Evolutionary conservation across 352 stramenopile genomes (phyloP), one percentile per base, ranked within the genome.

Genomic region (Phytophthora cactorum): DNA sequence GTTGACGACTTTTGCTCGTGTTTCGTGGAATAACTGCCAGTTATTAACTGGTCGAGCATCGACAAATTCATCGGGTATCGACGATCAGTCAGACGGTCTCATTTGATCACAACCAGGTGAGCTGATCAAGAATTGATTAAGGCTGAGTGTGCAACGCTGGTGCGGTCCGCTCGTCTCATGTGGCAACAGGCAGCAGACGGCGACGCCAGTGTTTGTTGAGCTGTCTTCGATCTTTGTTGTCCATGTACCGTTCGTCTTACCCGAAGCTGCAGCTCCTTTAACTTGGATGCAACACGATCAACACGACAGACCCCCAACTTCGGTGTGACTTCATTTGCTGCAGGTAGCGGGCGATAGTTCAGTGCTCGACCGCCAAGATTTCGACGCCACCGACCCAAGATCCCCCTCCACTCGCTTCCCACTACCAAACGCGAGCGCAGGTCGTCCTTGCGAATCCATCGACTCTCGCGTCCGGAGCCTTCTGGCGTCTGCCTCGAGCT

Each of bases 401-500:
- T 2, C 5, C 57, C 25, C 17, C 49, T 17, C 59, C 59, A 68
- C 4, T 62, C 14, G 32, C 31, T 51, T 22, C 59, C 41, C 12
- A 59, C 32, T 29, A 74, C 10, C 14, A 74, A 50, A 27, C 60
- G 66, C 8, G 59, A 49, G 27, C 53, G 66, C 12, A 74, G 60
- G 0, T 74, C 59, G 54, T 69, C 46, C 29, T 61, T 57, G 17
- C 59, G 66, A 27, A 74, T 62, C 59, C 66, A 74, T 3, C 49
- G 46, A 45, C 31, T 61, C 6, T 41, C 31, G 10, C 12, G 11
- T 29, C 51, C 51, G 14, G 63, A 60, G 11, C 41, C 25, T 52
- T 44, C 41, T 3, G 56, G 41, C 3, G 39, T 51, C 45, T 51
- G 28, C 11, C 15, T 58, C 2, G 46, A 45, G 25, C 29, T 66